Evolutionary conservation across 2,329 filamentous ascomycete genomes (phyloP).

Genomic region (Pyricularia pennisetigena): DNA sequence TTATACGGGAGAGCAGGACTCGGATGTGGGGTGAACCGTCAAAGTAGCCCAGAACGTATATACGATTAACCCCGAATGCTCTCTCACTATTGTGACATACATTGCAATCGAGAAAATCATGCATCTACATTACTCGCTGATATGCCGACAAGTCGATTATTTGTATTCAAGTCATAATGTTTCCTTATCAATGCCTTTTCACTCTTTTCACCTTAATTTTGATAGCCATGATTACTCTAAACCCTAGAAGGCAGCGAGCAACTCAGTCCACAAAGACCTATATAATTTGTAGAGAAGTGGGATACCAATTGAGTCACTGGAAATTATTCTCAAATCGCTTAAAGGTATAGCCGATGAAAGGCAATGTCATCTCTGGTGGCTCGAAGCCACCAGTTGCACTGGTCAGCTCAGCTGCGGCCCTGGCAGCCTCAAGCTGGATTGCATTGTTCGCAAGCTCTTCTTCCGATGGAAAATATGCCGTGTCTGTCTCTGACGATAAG

Average conservation of each 20-base stretch:
- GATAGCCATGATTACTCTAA: too few relatives aligned
- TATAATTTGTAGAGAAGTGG: not conserved
- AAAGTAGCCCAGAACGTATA: not conserved
- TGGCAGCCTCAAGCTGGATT: not conserved
- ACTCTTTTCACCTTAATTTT: not conserved
- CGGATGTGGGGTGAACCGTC: not conserved
- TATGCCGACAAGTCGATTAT: not conserved
- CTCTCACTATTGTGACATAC: not conserved
- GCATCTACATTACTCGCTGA: not conserved
- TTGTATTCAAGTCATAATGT: not conserved
- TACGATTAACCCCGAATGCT: not conserved
- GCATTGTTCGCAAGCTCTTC: slow-evolving; percentile 8
- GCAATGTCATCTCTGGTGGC: slow-evolving; percentile 13
- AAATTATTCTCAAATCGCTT: slow-evolving; percentile 14
- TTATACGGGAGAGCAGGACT: not conserved
- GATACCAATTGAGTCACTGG: not conserved
- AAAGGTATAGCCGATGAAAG: slow-evolving; percentile 15
- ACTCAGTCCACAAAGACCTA: not conserved
- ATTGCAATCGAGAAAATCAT: not conserved
- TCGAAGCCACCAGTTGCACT: slow-evolving; percentile 2
- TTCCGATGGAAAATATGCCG: slow-evolving; percentile 70
- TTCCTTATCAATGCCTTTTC: not conserved
- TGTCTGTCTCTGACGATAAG: slow-evolving; percentile 62
- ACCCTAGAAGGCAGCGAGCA: not conserved
- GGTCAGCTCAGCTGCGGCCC: not conserved